Base-by-base conservation (phyloP, 352 stramenopile genomes). In the Pythium dissotocum region DNA sequence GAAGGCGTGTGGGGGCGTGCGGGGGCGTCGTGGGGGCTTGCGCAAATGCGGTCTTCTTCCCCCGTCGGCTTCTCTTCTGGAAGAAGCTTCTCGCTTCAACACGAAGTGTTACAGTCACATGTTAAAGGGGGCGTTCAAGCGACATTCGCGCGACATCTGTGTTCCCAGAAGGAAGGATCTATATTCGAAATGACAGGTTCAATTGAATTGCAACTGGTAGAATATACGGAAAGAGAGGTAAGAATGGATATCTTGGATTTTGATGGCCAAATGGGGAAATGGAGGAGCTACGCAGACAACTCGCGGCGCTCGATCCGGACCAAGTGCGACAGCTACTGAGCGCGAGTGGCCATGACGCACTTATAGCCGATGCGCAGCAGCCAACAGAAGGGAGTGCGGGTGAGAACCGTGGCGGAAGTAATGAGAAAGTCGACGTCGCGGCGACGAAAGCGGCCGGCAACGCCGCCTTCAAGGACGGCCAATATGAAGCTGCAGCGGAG, bases 361-460 rank as follows among this genome's bases (percentile, higher is more conserved):
- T 87, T 9, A 59, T 77, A 12, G 24, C 61, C 14, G 42, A 53
- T 18, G 42, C 61, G 0, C 4, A 55, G 12, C n/a, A 26, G 0
- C 21, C 40, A 61, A 8, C 18, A 46, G 48, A 32, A 4, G 48
- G 40, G 7, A 32, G 3, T 14, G 36, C 21, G 33, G 10, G 24
- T 30, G 21, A 42, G 21, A 30, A 40, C 24, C 21, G 16, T 51
- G 28, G 24, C 52, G 5, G 14, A 54, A 1, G 26, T 59, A 26
- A 18, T 32, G 38, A 42, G 21, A 28, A 51, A 13, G 33, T 35
- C 6, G 65, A 78, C 53, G 69, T 62, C 8, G 66, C 69, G 38
- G 44, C 32, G 14, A 52, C 56, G 36, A 89, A 84, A 58, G 73
- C 79, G 55, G 69, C 86, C 60, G 84, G 82, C 48, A 93, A 93